Conservation (phyloP, 441 rosid species). For the Theobroma grandiflorum region DNA sequence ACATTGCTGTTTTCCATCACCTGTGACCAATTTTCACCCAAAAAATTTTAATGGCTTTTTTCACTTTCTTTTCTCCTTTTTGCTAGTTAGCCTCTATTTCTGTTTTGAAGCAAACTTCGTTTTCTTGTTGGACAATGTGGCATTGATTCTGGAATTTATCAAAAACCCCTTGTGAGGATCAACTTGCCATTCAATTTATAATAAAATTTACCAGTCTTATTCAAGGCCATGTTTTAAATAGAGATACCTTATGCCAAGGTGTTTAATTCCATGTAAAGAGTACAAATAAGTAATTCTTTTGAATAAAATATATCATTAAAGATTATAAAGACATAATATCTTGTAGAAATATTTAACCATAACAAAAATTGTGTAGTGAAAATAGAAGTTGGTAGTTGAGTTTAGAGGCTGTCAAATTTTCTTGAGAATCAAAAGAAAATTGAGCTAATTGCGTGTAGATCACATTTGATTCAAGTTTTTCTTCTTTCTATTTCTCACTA, state of each 20-base stretch:
- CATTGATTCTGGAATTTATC: neutral
- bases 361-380: conserved; percentile 12
- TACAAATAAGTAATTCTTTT: neutral
- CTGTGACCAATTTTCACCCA: conserved; percentile 11
- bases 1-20: neutral
- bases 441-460: neutral
- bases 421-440: neutral
- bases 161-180: neutral
- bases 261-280: neutral
- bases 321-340: neutral
- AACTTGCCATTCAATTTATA: neutral
- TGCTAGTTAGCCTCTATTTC: neutral
- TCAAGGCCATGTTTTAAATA: neutral
- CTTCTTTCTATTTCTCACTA: neutral
- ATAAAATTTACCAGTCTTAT: conserved; percentile 12
- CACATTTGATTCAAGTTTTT: neutral
- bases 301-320: neutral
- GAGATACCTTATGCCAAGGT: neutral
- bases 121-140: neutral
- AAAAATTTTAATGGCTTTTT: neutral
- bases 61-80: neutral
- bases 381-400: conserved; percentile 1
- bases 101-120: neutral
- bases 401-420: neutral
- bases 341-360: neutral